Evolutionary conservation across 2,329 filamentous ascomycete genomes (phyloP), one percentile per base, ranked within the genome.

Genomic region (Hypoxylon rubiginosum): DNA sequence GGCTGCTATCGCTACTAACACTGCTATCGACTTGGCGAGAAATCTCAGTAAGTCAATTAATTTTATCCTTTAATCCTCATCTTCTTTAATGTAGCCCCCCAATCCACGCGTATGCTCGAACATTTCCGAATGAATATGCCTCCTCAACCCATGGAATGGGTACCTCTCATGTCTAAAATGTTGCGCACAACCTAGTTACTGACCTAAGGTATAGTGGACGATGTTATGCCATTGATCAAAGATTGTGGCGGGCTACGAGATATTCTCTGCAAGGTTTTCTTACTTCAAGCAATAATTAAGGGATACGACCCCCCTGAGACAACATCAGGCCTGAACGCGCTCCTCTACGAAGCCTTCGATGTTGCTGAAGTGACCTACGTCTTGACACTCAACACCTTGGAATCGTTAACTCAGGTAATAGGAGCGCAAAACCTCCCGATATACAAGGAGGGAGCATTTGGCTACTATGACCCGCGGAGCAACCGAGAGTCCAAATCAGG

Each of bases 1-100:
- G 5, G 75, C 75, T 1, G 76, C 79, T n/a, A 60, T 82, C 19
- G 74, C 78, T 0, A 80, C 79, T 10, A 78, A 81, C 43, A 79
- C 79, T 1, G 79, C 76, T 11, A 72, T 79, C 13, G 71, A 75
- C 6, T 71, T 82, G 1, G 78, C 75, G 1, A 72, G 74, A 2
- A 68, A 72, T 28, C 62, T 80, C 26, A 48, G 57, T 59, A 59
- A 46, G 49, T 53, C 24, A 49, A 49, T 15, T 26, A 45, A 6
- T 15, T 26, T 21, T 6, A 48, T 24, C 10, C 41, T 45, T 39
- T 17, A 39, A 17, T 13, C 13, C 11, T 36, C 13, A 36, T 13
- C 15, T 36, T 15, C 3, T 4, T 36, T 13, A 8, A 34, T 34
- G 10, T 34, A 2, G 34, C 34, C 11, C 13, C 34, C n/a, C 39